phyloP scores from a whole-genome alignment of 176 grass and related monocot genomes.

The Oryza nivara region DNA sequence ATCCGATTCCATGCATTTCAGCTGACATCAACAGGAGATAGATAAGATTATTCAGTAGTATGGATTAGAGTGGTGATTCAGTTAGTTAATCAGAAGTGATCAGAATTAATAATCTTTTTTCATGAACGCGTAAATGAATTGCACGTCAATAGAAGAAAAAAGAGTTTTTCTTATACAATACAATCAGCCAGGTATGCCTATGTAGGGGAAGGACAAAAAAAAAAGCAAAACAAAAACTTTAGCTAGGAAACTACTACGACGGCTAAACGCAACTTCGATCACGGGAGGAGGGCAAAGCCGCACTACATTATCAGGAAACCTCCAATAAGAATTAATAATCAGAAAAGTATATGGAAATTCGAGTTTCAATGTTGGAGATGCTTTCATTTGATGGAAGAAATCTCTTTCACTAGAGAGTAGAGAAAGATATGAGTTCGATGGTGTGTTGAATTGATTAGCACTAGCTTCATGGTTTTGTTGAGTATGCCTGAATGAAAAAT shows the following conservation, averaged over 20 bases:
- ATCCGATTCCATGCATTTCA: background rate
- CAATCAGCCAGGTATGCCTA: no score
- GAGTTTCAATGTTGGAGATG: no score
- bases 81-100: background rate
- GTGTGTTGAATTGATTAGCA: background rate
- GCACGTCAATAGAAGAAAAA: no score
- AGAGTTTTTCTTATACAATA: no score
- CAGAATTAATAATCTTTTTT: background rate
- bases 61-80: background rate
- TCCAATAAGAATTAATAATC: background rate
- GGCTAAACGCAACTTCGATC: no score
- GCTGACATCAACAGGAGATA: background rate
- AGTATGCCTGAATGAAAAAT: background rate
- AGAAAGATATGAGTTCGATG: background rate
- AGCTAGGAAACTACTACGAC: no score
- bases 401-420: background rate
- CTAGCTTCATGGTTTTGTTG: background rate
- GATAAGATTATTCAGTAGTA: background rate
- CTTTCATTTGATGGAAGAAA: background rate
- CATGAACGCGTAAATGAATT: no score
- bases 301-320: no score
- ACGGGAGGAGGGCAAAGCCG: no score
- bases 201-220: no score
- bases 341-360: background rate
- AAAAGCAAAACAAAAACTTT: no score